Base-by-base conservation (phyloP, 75 land plant genomes). In the Picea glauca region DNA sequence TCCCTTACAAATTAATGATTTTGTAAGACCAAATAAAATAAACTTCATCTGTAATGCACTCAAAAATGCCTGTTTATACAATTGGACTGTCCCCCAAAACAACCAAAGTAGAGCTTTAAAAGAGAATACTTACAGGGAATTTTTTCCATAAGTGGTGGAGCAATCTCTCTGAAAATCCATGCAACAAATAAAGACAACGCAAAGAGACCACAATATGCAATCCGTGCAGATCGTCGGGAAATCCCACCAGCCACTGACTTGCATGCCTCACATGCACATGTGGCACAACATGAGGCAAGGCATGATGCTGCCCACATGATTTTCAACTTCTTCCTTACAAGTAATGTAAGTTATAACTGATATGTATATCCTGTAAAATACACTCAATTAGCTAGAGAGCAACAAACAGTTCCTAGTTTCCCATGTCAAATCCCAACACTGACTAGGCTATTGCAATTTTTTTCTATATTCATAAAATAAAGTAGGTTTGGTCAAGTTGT, bases 201-300 rank as follows among this genome's bases (percentile, higher is more conserved):
- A 68, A 95, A 95, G 70, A 95, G 85, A 26, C 93, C 96, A 77
- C 98, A 95, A 84, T 95, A 93, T n/a, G 91, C 96, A 58, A 95
- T 77, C 9, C 98, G 85, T 2, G 96, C 98, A 18, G 98, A 95
- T 9, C 91, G 88, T n/a, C 81, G 84, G 14, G 96, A 84, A 72
- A 95, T 90, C 15, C 90, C 88, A 7, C 92, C 79, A 11, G 91
- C 98, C 60, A 90, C 93, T 0, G 92, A 96, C 40, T 80, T 81
- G 87, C 98, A 95, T 30, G 89, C 85, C 40, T 89, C 93, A 78
- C 95, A 95, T n/a, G 91, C 87, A 56, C 85, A 65, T 2, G 88
- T 60, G 59, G 90, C 93, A 75, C 91, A 93, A 70, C 98, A 95
- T 2, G 92, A 82, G 30, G 83, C 81, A 74, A 86, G 81, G 70